Conservation (phyloP, 192 early-diverging fungal genomes). For the Gamsiella multidivaricata region DNA sequence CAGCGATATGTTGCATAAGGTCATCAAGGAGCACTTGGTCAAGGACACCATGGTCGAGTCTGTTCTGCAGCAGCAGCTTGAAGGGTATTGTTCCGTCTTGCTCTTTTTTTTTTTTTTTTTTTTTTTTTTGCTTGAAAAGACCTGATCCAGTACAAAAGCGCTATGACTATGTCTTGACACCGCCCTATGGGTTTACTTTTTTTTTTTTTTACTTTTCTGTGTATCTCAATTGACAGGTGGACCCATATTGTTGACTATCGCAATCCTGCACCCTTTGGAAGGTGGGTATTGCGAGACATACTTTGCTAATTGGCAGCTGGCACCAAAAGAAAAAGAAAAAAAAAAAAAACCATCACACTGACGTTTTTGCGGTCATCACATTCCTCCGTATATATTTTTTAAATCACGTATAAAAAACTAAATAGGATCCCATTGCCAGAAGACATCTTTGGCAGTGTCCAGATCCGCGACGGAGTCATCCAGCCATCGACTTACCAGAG, state of each 20-base stretch:
- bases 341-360: conserved; percentile 6
- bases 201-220: neutral
- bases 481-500: conserved; percentile 60
- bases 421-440: conserved; percentile 69
- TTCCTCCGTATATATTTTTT: too few species aligned
- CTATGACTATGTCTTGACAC: too few species aligned
- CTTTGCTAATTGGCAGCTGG: too few species aligned
- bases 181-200: neutral
- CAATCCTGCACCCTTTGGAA: conserved; percentile 47
- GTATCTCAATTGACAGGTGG: conserved; percentile 28
- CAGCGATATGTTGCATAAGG: conserved; percentile 19
- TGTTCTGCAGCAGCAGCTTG: conserved; percentile 36
- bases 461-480: conserved; percentile 61
- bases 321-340: neutral
- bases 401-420: too few species aligned
- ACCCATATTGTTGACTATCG: conserved; percentile 44
- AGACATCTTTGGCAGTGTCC: conserved; percentile 71
- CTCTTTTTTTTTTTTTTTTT: conserved; percentile 1
- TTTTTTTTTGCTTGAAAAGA: neutral
- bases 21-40: conserved; percentile 21
- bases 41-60: conserved; percentile 36
- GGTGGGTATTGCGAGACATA: conserved; percentile 13
- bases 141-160: too few species aligned
- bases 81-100: conserved; percentile 24
- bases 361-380: neutral